phyloP scores from a whole-genome alignment of 2,329 filamentous ascomycete genomes.

The Fusarium dimerum region DNA sequence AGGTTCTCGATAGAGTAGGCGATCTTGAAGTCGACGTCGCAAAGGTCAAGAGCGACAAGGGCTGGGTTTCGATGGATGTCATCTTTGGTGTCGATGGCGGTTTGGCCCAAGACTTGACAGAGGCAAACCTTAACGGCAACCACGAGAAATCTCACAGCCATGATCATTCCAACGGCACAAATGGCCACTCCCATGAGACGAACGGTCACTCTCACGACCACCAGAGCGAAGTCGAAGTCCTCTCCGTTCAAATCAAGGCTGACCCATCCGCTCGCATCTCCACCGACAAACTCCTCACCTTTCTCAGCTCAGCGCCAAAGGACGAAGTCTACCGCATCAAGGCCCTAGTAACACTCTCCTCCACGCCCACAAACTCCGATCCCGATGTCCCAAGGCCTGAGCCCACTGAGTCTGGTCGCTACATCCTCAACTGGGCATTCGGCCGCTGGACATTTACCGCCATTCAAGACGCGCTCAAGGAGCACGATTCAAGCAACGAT shows the following conservation, averaged over 20 bases:
- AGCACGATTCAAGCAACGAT: slow-evolving; percentile 59
- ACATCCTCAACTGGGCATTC: slow-evolving; percentile 98
- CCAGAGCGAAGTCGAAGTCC: slow-evolving; percentile 89
- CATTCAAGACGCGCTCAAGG: slow-evolving; percentile 39
- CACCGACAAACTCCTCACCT: slow-evolving; percentile 61
- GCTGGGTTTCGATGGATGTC: slow-evolving; percentile 74
- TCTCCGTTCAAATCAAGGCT: slow-evolving; percentile 72
- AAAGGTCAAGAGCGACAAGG: slow-evolving; percentile 82
- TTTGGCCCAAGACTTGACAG: slow-evolving; percentile 60
- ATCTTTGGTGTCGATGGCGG: slow-evolving; percentile 88
- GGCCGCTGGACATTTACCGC: slow-evolving; percentile 89
- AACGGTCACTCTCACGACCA: slow-evolving; percentile 41
- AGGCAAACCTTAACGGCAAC: slow-evolving; percentile 35
- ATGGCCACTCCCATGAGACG: slow-evolving; percentile 23
- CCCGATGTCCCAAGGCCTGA: slow-evolving; percentile 42
- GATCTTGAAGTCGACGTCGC: slow-evolving; percentile 80
- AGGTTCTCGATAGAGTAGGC: slow-evolving; percentile 75
- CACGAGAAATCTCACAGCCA: slow-evolving; percentile 36
- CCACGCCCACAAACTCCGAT: slow-evolving; percentile 52
- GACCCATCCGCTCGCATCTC: slow-evolving; percentile 45
- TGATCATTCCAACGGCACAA: slow-evolving; percentile 30
- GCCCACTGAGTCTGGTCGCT: slow-evolving; percentile 49
- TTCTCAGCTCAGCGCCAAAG: slow-evolving; percentile 77
- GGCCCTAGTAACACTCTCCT: slow-evolving; percentile 55
- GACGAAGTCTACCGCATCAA: slow-evolving; percentile 98